Base-by-base conservation (phyloP, 2,329 filamentous ascomycete species). In the Apiospora phragmitis region DNA sequence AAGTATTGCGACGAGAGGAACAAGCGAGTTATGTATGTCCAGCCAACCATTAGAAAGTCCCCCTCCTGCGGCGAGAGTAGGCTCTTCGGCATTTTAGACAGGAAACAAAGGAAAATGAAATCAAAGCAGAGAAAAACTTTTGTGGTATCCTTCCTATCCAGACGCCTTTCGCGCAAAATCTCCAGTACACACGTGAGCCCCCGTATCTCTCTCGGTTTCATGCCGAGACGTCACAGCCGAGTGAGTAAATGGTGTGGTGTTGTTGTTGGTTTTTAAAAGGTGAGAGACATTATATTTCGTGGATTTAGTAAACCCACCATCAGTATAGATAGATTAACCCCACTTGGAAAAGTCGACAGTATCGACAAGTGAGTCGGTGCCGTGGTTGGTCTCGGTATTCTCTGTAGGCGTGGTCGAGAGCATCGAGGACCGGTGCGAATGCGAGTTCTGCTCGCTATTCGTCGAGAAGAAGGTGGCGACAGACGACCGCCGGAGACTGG, bases 401-500 rank as follows among this genome's bases (percentile, higher is more conserved):
- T 87, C 86, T 7, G 86, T 86, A 14, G 86, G 85, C 1, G 85
- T 84, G 12, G 84, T 85, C 41, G 85, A 86, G n/a, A 90, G 79
- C 73, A 87, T 83, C n/a, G 87, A 90, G 7, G 87, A 89, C 55
- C 89, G 84, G 71, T 91, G 88, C 68, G 88, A 90, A 80, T 81
- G 79, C 41, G 78, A 79, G 35, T 74, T 83, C 73, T 86, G 84
- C 73, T 91, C 88, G 77, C 85, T 89, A 6, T 85, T 84, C 71
- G 81, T 87, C 2, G 87, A 87, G 74, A 91, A 88, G 76, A 91
- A 91, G 2, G 89, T 92, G 6, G 89, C 89, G 2, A 91, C 89
- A 43, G 89, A 91, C n/a, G 89, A 86, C 71, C 90, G 84, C 68
- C 89, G 84, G 49, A 92, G 82, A 74, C 86, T 90, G 75, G 81